Percentiles rank a stretch among this genome's conserved stretches.
Conservation (phyloP, 2,329 filamentous ascomycete genomes). For the Hymenoscyphus fructigenus region DNA sequence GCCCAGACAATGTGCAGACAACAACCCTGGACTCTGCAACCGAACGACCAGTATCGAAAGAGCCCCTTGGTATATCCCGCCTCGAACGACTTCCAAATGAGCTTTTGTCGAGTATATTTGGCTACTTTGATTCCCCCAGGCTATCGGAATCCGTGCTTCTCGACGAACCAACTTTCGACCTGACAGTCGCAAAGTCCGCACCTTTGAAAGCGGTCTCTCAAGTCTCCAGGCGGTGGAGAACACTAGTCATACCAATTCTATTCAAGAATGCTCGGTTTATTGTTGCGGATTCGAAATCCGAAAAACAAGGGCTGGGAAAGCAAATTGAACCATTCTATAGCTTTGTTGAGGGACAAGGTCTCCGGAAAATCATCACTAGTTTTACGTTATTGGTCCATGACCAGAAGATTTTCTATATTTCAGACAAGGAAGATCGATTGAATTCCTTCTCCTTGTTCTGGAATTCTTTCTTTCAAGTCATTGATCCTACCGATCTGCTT, state of each 20-base stretch:
- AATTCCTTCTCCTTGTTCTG: slow-evolving; percentile 44
- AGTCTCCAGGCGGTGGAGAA: slow-evolving; percentile 54
- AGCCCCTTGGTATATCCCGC: slow-evolving; percentile 6
- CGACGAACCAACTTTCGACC: slow-evolving; percentile 47
- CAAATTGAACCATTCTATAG: slow-evolving; percentile 32
- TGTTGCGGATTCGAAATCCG: slow-evolving; percentile 33
- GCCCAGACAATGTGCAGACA: background rate
- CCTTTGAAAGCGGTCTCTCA: slow-evolving; percentile 57
- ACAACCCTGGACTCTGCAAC: background rate
- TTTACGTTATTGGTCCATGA: slow-evolving; percentile 45
- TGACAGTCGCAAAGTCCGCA: slow-evolving; percentile 40
- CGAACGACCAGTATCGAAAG: background rate
- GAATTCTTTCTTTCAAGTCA: slow-evolving; percentile 52
- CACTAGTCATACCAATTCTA: slow-evolving; percentile 51
- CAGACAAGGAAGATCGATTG: slow-evolving; percentile 9
- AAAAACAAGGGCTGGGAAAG: slow-evolving; percentile 17
- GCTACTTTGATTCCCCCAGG: slow-evolving; percentile 50
- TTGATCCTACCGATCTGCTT: slow-evolving; percentile 55
- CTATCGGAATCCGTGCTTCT: slow-evolving; percentile 45
- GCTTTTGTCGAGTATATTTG: slow-evolving; percentile 56
- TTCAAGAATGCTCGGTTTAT: slow-evolving; percentile 54
- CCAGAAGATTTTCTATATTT: slow-evolving; percentile 20
- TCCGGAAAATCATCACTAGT: slow-evolving; percentile 44
- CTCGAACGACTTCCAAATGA: slow-evolving; percentile 55
- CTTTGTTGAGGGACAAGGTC: slow-evolving; percentile 38